Conservation (phyloP, 768 basidiomycete species). For the Lentinula detonsa region DNA sequence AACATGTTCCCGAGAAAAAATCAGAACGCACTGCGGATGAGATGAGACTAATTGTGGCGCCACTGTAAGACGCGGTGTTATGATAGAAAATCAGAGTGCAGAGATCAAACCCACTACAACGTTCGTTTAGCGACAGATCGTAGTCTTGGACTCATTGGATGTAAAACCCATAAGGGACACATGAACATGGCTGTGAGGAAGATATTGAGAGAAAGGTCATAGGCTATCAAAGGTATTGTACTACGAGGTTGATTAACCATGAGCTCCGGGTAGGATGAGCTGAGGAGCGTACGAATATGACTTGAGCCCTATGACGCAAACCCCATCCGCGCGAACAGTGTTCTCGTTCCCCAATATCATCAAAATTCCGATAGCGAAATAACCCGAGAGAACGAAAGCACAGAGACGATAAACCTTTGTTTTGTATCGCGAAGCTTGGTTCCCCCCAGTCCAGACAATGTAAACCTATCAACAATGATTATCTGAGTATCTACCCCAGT, state of each 20-base stretch:
- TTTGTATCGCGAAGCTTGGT: not conserved
- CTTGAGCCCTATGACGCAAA: constrained; percentile 3
- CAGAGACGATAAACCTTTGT: constrained; percentile 2
- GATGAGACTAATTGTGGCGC: constrained; percentile 2
- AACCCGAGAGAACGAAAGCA: not conserved
- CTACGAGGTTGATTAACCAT: not conserved
- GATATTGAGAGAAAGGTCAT: constrained; percentile 3
- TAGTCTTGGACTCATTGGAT: constrained; percentile 4
- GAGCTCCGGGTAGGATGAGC: too few species aligned
- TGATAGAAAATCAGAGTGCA: not conserved
- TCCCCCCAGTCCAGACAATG: constrained; percentile 7
- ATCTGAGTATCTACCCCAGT: too few species aligned
- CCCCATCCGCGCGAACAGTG: not conserved
- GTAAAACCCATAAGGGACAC: not conserved
- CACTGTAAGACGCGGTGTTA: not conserved
- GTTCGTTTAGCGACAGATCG: constrained; percentile 3
- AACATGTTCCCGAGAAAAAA: not conserved
- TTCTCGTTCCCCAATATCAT: not conserved
- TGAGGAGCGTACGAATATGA: not conserved
- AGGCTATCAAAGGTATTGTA: not conserved
- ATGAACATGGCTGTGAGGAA: constrained; percentile 6
- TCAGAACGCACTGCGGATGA: not conserved
- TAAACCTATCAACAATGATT: not conserved
- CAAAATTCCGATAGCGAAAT: not conserved
- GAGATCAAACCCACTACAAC: not conserved